phyloP scores from a whole-genome alignment of 257 asterid genomes.

The Petunia secreta region DNA sequence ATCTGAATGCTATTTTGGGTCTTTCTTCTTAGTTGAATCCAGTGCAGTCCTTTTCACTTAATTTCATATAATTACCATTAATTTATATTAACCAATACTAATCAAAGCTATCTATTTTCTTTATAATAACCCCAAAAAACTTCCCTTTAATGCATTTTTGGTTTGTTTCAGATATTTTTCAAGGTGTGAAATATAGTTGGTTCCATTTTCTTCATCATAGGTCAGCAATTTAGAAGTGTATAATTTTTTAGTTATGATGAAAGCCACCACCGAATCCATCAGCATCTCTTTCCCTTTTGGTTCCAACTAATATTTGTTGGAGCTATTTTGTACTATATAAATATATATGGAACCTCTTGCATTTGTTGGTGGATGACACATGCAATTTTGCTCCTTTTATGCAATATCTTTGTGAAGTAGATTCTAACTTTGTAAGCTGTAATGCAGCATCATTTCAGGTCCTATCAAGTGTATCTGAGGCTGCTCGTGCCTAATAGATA shows the following conservation, averaged over 20 bases:
- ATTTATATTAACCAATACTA: constrained; percentile 45
- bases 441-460: too few relatives aligned
- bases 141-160: constrained; percentile 42
- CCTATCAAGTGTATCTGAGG: too few relatives aligned
- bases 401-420: too few relatives aligned
- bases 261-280: constrained; percentile 41
- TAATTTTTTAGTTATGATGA: constrained; percentile 35
- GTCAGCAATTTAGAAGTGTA: constrained; percentile 45
- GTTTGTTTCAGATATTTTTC: constrained; percentile 65
- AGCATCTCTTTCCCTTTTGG: constrained; percentile 33
- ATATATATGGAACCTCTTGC: too few relatives aligned
- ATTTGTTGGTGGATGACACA: too few relatives aligned
- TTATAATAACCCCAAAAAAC: constrained; percentile 31
- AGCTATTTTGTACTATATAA: constrained; percentile 26
- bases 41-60: constrained; percentile 47
- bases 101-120: constrained; percentile 29
- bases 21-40: constrained; percentile 15
- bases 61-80: constrained; percentile 37
- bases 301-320: constrained; percentile 38
- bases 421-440: too few relatives aligned
- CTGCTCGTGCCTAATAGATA: too few relatives aligned
- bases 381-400: too few relatives aligned
- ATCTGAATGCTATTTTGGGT: background rate
- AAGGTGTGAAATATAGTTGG: constrained; percentile 39
- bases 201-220: constrained; percentile 46